Base-by-base conservation (phyloP, 805 yeast genomes). In the Teunomyces tritomae region DNA sequence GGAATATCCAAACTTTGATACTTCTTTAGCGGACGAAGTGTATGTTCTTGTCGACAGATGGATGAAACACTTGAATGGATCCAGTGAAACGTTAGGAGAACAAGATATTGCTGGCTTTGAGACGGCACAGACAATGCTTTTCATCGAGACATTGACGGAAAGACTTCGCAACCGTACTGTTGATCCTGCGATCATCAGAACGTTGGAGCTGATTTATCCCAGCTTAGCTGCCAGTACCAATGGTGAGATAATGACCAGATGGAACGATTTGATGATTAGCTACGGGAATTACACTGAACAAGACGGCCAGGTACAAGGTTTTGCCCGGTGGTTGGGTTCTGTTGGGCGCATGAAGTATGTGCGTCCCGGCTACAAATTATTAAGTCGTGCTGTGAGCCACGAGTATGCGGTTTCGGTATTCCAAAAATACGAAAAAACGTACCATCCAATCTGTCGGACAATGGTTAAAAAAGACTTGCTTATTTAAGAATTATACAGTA, bases 311-410 rank as follows among this genome's bases (percentile, higher is more conserved):
- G 69, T 62, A 3, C 26, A 28, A 4, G 44, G 48, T 8, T 65
- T 62, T 51, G 58, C 69, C 6, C 35, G 39, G 24, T 90, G 96
- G 96, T 76, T 90, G 47, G 95, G 92, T 9, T 83, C 91, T 2
- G 94, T 90, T 17, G 97, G 97, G 16, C 80, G 97, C 73, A 90
- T 90, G 97, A 90, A 90, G 71, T 90, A 84, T 61, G 96, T 88
- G 24, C 79, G 97, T 65, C 96, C 97, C 28, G 89, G 94, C 3
- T 89, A 82, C 68, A 76, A 81, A 39, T 68, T 84, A 50, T 73
- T 90, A 52, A 48, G 47, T 13, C 78, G 81, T 59, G 59, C 68
- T 5, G 92, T 84, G 20, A 86, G 87, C 64, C 79, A 78, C 39
- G 71, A 74, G 11, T 71, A 84, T 53, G 96, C 96, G 0, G 57